phyloP scores from a whole-genome alignment of 2,329 filamentous ascomycete genomes.

The Fusarium brevicatenulatum region DNA sequence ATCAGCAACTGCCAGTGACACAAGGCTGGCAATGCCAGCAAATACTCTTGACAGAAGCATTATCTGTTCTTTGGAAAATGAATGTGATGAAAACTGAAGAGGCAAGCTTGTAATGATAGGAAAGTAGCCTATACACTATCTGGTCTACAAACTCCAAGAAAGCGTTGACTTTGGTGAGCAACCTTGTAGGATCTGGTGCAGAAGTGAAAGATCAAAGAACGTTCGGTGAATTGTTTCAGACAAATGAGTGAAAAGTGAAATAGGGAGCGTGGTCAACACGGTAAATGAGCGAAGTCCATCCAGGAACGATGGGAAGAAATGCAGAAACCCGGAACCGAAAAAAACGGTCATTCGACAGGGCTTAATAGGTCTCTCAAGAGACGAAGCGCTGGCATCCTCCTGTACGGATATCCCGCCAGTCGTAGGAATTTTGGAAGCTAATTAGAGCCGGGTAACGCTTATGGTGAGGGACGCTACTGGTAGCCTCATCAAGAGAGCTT shows the following conservation, averaged over 20 bases:
- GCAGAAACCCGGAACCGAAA: neutral
- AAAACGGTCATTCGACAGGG: neutral
- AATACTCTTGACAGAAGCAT: constrained; percentile 36
- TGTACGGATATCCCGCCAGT: constrained; percentile 10
- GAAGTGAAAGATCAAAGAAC: neutral
- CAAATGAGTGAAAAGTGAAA: constrained; percentile 11
- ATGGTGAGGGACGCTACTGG: neutral
- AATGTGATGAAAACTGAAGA: neutral
- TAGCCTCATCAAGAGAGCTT: neutral
- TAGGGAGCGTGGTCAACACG: constrained; percentile 16
- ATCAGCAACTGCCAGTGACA: constrained; percentile 27
- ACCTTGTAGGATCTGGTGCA: neutral
- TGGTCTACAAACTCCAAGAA: neutral
- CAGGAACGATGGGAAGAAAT: neutral
- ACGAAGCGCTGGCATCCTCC: constrained; percentile 8
- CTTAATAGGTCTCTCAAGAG: constrained; percentile 16
- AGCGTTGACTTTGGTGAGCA: neutral
- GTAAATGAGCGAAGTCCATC: constrained; percentile 21
- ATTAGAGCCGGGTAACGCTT: neutral
- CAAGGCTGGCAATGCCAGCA: constrained; percentile 38
- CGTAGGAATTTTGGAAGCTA: neutral
- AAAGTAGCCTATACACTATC: neutral
- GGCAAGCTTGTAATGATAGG: neutral
- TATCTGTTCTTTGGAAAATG: neutral
- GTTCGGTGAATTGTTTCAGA: neutral